Evolutionary conservation across 306 rosid species (phyloP), one percentile per base, ranked within the genome.

Genomic region (Cucumis melo): DNA sequence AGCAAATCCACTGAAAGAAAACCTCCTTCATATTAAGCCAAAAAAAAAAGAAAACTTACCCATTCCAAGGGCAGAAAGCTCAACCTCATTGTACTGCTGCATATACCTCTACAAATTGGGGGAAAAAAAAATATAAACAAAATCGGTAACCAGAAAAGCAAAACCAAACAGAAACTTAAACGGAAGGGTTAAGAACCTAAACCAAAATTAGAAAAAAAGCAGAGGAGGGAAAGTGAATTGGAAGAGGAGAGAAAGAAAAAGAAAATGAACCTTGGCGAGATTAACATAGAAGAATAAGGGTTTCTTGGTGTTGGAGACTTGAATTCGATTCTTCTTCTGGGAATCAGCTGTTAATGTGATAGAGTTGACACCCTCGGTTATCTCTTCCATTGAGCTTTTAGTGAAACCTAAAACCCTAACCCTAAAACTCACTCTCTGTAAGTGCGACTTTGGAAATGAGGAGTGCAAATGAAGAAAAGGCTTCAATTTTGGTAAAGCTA

Each of bases 41-140:
- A 3, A 39, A 20, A 56, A 15, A 1, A 59, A 1, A 38, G 56
- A 23, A 53, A 64, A 55, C 12, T 68, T 58, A 85, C 89, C 89
- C 89, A 88, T 88, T 70, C 91, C 91, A 63, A 88, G 91, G 20
- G 91, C 89, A 64, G 91, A 88, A 70, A 88, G 91, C 84, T 88
- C 91, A 34, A 88, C 91, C 82, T 88, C 91, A 60, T 80, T 80
- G 75, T 88, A 75, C 73, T 84, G 91, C 77, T 88, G 89, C 89
- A 88, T 85, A 79, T 85, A 88, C 85, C 91, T 88, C 89, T 85
- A 81, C 73, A 78, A 3, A 56, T 24, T 60, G 38, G 56, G 53
- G 16, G 5, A 46, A 46, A 51, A 9, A 54, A 51, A 20, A 14
- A 27, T 27, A 27, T 1, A 17, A 38, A 32, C 0, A 8, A 51